phyloP scores from a whole-genome alignment of 768 basidiomycete genomes.

The Wakefieldia striispora region DNA sequence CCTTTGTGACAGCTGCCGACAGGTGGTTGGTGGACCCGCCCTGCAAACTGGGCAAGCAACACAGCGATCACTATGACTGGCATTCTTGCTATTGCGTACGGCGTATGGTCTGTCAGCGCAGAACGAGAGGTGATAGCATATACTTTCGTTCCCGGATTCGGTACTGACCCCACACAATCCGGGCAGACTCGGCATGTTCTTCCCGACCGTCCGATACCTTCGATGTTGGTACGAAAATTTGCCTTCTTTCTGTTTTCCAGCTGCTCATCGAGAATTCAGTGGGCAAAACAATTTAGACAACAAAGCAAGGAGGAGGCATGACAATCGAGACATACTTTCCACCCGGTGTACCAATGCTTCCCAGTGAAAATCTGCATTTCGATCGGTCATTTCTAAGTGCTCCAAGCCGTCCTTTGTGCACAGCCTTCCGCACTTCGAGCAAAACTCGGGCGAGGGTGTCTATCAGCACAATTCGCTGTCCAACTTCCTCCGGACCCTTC shows the following conservation, averaged over 20 bases:
- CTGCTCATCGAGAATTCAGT: conserved; percentile 30
- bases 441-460: too few species aligned
- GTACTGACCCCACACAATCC: conserved; percentile 3
- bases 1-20: not conserved
- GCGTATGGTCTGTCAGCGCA: conserved; percentile 71
- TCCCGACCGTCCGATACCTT: conserved; percentile 73
- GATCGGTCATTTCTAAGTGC: too few species aligned
- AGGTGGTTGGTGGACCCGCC: conserved; percentile 97
- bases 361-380: too few species aligned
- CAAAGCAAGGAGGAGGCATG: conserved; percentile 16
- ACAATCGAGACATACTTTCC: not conserved
- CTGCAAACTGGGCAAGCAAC: conserved; percentile 86
- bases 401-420: too few species aligned
- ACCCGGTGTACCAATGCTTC: not conserved
- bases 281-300: conserved; percentile 50
- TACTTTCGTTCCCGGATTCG: not conserved
- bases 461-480: too few species aligned
- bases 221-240: conserved; percentile 58
- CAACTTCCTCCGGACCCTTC: too few species aligned
- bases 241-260: not conserved
- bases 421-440: too few species aligned
- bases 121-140: conserved; percentile 61
- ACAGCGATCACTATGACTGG: conserved; percentile 73
- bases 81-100: conserved; percentile 63
- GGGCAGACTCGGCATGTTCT: conserved; percentile 54